These are phyloP conservation scores for Nepenthes mirabilis DNA, from an alignment of 148 eudicot genomes.

Conservation along the genomic window DNA sequence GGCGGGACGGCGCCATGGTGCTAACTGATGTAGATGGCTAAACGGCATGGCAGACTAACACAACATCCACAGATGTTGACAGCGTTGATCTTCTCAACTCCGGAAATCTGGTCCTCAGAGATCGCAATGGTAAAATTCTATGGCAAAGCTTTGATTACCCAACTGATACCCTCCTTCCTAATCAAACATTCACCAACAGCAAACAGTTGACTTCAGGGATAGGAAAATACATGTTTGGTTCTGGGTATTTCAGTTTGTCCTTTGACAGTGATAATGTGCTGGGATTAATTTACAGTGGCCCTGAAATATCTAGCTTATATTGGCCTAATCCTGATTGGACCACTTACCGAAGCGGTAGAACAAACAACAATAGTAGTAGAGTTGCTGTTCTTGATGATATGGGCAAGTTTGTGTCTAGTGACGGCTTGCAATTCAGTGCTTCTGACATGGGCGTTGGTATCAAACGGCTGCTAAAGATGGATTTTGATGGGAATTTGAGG, in stretches of 20 bases:
- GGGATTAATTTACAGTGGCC: constrained; percentile 18
- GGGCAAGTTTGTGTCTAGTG: constrained; percentile 32
- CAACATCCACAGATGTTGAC: constrained; percentile 6
- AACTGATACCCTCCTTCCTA: constrained; percentile 38
- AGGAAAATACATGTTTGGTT: constrained; percentile 19
- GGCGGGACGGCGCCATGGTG: constrained; percentile 22
- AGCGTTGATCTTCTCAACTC: constrained; percentile 11
- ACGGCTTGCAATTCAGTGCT: constrained; percentile 23
- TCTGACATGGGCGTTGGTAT: constrained; percentile 31
- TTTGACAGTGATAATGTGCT: constrained; percentile 32
- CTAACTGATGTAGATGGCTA: constrained; percentile 24
- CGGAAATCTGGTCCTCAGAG: constrained; percentile 19
- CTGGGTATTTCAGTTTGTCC: constrained; percentile 28
- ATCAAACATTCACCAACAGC: constrained; percentile 18
- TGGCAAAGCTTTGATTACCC: constrained; percentile 35
- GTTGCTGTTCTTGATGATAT: constrained; percentile 24
- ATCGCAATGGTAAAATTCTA: constrained; percentile 5
- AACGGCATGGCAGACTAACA: constrained; percentile 20
- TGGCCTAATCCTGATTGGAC: constrained; percentile 20
- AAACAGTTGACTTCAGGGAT: constrained; percentile 16
- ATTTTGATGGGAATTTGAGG: constrained; percentile 54
- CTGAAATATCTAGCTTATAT: constrained; percentile 19
- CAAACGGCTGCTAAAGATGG: constrained; percentile 26
- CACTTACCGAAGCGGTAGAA: constrained; percentile 12
- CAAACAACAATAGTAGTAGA: constrained; percentile 25